These are phyloP conservation scores for Beauveria asiatica DNA, from an alignment of 2,329 filamentous ascomycete genomes.

Conservation along the genomic window DNA sequence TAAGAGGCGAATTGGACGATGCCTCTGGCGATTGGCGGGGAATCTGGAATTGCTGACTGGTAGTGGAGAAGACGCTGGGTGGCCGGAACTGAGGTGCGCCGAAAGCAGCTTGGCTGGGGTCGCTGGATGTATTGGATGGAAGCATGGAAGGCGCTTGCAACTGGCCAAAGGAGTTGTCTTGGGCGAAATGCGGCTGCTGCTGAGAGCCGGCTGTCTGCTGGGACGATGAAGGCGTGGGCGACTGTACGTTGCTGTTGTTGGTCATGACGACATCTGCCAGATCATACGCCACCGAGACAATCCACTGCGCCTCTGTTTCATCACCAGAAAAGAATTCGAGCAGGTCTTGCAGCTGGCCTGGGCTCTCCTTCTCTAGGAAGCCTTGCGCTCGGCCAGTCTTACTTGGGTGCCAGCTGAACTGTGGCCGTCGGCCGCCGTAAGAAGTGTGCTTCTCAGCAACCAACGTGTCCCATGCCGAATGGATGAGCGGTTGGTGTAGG, in stretches of 20 bases:
- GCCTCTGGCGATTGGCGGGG: conserved; percentile 25
- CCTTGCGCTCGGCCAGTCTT: conserved; percentile 49
- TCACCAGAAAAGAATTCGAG: conserved; percentile 56
- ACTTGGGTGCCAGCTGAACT: conserved; percentile 53
- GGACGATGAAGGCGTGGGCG: conserved; percentile 23
- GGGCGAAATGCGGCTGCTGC: conserved; percentile 10
- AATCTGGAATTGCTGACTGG: conserved; percentile 23
- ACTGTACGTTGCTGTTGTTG: conserved; percentile 21
- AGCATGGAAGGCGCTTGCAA: conserved; percentile 24
- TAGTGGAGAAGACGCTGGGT: conserved; percentile 25
- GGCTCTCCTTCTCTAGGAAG: conserved; percentile 53
- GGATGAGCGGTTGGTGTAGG: conserved; percentile 55
- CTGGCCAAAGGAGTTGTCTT: conserved; percentile 24
- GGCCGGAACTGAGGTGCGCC: conserved; percentile 21
- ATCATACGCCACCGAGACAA: conserved; percentile 51
- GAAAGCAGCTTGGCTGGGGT: conserved; percentile 18
- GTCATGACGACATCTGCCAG: conserved; percentile 40
- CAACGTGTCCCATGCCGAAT: conserved; percentile 52
- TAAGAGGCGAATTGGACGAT: conserved; percentile 24
- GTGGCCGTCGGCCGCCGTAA: conserved; percentile 44
- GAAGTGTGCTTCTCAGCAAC: conserved; percentile 46
- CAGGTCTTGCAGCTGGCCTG: conserved; percentile 54
- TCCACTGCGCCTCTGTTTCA: conserved; percentile 45
- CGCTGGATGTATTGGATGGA: conserved; percentile 15
- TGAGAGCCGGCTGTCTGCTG: conserved; percentile 19